Percentiles rank a stretch among this genome's conserved stretches.
These are phyloP conservation scores for Vigna hirtella DNA, from an alignment of 306 rosid genomes.

Conservation along the genomic window DNA sequence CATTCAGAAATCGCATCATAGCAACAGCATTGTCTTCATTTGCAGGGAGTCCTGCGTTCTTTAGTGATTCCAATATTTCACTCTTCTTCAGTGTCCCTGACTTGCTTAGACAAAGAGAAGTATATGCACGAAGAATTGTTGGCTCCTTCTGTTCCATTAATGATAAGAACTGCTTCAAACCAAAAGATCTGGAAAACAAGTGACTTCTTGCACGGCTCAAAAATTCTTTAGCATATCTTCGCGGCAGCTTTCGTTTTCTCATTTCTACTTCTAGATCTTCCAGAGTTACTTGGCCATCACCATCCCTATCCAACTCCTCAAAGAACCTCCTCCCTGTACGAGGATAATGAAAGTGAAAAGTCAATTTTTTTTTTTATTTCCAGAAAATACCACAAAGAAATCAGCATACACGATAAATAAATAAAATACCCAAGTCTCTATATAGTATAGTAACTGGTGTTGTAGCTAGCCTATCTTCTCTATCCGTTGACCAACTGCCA, in stretches of 20 bases:
- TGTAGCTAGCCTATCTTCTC: conserved; percentile 18
- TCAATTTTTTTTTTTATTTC: conserved; percentile 9
- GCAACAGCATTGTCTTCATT: conserved; percentile 98
- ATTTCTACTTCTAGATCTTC: conserved; percentile 96
- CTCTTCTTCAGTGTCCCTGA: conserved; percentile 98
- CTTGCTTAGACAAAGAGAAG: conserved; percentile 95
- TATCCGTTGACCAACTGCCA: not conserved
- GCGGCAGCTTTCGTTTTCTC: conserved; percentile 94
- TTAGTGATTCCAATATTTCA: conserved; percentile 86
- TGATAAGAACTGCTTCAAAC: conserved; percentile 96
- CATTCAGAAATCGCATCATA: conserved; percentile 97
- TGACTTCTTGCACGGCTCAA: conserved; percentile 94
- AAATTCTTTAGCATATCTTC: conserved; percentile 93
- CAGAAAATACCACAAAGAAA: conserved; percentile 30
- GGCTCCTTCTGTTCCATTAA: conserved; percentile 99
- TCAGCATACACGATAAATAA: not conserved
- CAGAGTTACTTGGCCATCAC: conserved; percentile 93
- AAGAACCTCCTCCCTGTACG: conserved; percentile 90
- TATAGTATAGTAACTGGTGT: not conserved
- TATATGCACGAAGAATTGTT: conserved; percentile 98
- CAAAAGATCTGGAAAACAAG: conserved; percentile 91
- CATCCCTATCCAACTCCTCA: conserved; percentile 97
- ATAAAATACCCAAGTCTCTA: not conserved
- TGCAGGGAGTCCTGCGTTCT: conserved; percentile 94
- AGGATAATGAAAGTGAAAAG: conserved; percentile 39